Base-by-base conservation (phyloP, 805 yeast genomes). In the Candida succiphila region DNA sequence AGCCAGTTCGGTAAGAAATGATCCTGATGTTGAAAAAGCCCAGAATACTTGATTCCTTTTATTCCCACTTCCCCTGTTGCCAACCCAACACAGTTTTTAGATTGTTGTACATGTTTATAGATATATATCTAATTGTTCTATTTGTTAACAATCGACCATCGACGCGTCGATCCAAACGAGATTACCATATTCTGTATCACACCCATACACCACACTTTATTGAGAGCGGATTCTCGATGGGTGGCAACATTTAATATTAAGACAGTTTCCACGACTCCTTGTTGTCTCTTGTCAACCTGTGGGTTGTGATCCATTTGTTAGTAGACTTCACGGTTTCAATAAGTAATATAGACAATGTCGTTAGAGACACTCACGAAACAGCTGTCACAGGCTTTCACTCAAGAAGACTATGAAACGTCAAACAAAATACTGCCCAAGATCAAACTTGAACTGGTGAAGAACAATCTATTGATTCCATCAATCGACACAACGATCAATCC, bases 361-460 rank as follows among this genome's bases (percentile, higher is more conserved):
- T 63, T 86, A 36, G 80, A 79, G 46, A 69, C 72, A 41, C 64
- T 84, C 35, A 80, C 94, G 2, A 70, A 72, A 30, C 78, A 82
- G 44, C 65, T 88, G 39, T 75, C 84, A 30, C 57, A 62, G 28
- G 67, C 78, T 17, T 89, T 78, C 48, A 77, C 75, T 23, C 48
- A 66, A 12, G 74, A 71, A 27, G 69, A 85, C 30, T 84, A 78
- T 54, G 64, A 52, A 0, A 62, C 69, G 24, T 84, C 94, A 40
- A 69, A 70, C 31, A 54, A 61, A 34, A 47, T 85, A 19, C 65
- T 88, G 27, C 78, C 85, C 1, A 71, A 80, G 16, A 72, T 89
- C 52, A 86, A 87, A 47, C 58, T 87, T 27, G 87, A 81, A 51
- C 65, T 88, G 43, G 78, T 94, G 45, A 78, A 83, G 51, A 77